phyloP scores from a whole-genome alignment of 2,329 filamentous ascomycete genomes.

The Colletotrichum plurivorum region DNA sequence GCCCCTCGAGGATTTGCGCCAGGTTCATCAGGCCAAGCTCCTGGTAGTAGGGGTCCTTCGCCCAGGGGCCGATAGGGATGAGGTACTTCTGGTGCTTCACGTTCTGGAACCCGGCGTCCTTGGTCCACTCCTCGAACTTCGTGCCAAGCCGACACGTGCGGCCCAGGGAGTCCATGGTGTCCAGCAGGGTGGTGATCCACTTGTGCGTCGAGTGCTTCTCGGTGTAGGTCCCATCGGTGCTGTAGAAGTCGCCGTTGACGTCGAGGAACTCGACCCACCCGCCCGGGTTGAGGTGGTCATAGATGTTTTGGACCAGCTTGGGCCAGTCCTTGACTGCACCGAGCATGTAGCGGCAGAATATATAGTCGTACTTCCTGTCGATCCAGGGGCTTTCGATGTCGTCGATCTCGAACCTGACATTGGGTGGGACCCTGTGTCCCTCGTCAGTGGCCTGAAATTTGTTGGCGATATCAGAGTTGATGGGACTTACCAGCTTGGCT shows the following conservation, averaged over 20 bases:
- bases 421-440: constrained; percentile 66
- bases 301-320: constrained; percentile 6
- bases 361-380: constrained; percentile 49
- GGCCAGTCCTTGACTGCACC: constrained; percentile 17
- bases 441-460: background rate
- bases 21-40: too few relatives aligned
- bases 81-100: too few relatives aligned
- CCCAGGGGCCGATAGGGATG: too few relatives aligned
- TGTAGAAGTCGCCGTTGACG: constrained; percentile 39
- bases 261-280: constrained; percentile 49
- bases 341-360: constrained; percentile 44
- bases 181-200: constrained; percentile 31
- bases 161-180: too few relatives aligned
- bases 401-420: constrained; percentile 76
- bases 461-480: background rate
- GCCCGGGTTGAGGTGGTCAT: constrained; percentile 49
- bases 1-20: too few relatives aligned
- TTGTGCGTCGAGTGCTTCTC: constrained; percentile 18
- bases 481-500: constrained; percentile 20
- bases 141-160: too few relatives aligned
- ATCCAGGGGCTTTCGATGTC: constrained; percentile 69
- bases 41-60: too few relatives aligned
- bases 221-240: constrained; percentile 43
- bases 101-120: too few relatives aligned
- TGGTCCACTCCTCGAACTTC: too few relatives aligned